Evolutionary conservation across 768 basidiomycete genomes (phyloP).

Genomic region (Cyathus striatus): DNA sequence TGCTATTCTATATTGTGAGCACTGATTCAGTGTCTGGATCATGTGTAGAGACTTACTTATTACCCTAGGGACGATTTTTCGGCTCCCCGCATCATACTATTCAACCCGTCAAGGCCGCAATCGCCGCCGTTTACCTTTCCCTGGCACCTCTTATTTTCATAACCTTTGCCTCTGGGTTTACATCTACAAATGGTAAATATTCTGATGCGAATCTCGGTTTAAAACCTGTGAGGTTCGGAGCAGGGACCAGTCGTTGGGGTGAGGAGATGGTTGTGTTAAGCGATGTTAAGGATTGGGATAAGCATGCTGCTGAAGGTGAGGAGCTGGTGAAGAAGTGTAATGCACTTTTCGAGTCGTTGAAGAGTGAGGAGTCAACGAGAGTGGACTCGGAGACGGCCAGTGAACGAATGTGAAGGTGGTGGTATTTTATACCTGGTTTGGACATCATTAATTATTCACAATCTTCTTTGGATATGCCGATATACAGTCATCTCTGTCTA

Average conservation of each 20-base stretch:
- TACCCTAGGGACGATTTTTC: constrained; percentile 55
- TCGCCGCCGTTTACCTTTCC: constrained; percentile 60
- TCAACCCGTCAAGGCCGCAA: constrained; percentile 54
- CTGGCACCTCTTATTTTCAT: constrained; percentile 54
- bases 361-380: constrained; percentile 14
- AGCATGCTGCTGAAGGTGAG: constrained; percentile 39
- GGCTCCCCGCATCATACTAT: constrained; percentile 70
- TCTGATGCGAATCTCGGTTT: constrained; percentile 1
- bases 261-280: constrained; percentile 42
- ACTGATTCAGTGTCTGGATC: no score
- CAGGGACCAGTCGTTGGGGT: constrained; percentile 56
- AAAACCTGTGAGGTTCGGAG: constrained; percentile 44
- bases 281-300: constrained; percentile 46
- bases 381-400: constrained; percentile 11
- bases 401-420: constrained; percentile 7
- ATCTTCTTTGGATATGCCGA: no score
- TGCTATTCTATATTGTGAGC: constrained; percentile 61
- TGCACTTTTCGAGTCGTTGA: constrained; percentile 36
- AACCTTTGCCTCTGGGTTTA: constrained; percentile 21
- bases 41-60: no score
- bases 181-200: constrained; percentile 7
- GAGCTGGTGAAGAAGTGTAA: constrained; percentile 54
- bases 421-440: not conserved
- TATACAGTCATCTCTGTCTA: no score
- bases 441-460: not conserved